Percentiles rank a stretch among this genome's conserved stretches.
Conservation (phyloP, 345 rosid species). For the Raphanus sativus region DNA sequence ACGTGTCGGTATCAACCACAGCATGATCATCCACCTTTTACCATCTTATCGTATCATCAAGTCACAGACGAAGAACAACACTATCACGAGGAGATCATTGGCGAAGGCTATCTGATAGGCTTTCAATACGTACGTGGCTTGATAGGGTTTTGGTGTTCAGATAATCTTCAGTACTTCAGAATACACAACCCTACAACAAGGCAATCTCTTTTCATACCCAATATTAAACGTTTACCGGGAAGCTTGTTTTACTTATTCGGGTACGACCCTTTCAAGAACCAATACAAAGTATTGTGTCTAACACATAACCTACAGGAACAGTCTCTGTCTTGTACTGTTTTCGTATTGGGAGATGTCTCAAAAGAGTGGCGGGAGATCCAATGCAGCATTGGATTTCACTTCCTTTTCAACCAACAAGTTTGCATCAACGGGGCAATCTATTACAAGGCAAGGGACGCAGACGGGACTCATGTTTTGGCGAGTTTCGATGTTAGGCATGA, state of each 20-base stretch:
- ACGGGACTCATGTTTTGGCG: not conserved
- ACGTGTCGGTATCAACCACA: not conserved
- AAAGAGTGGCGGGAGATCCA: constrained; percentile 1
- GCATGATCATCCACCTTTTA: not conserved
- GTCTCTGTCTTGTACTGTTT: not conserved
- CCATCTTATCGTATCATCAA: not conserved
- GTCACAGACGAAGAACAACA: constrained; percentile 2
- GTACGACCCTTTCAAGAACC: constrained; percentile 7
- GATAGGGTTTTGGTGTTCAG: not conserved
- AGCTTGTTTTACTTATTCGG: not conserved
- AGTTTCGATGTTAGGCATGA: constrained; percentile 4
- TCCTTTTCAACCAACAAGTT: not conserved
- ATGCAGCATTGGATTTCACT: constrained; percentile 1
- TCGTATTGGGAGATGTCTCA: not conserved
- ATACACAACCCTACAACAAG: constrained; percentile 15
- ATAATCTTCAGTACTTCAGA: not conserved
- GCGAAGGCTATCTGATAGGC: not conserved
- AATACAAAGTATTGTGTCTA: constrained; percentile 17
- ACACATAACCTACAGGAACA: not conserved
- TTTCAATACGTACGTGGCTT: not conserved
- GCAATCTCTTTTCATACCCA: not conserved
- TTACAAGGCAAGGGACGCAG: not conserved
- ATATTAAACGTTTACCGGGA: no score
- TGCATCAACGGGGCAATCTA: constrained; percentile 1
- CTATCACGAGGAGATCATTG: not conserved